Base-by-base conservation (phyloP, 805 yeast genomes). In the Saccharomycopsis javanensis region DNA sequence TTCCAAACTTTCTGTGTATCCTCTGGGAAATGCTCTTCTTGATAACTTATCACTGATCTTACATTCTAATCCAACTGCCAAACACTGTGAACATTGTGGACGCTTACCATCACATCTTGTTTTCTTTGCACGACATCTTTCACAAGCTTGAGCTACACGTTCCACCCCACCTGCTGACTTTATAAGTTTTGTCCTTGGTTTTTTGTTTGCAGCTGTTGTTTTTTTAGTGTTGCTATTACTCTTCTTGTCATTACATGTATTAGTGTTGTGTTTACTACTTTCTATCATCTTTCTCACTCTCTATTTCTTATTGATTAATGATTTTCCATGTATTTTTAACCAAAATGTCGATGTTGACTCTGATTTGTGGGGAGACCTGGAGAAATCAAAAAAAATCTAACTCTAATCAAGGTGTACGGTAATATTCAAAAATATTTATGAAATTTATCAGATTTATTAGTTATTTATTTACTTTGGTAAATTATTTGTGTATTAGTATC, bases 131-230 rank as follows among this genome's bases (percentile, higher is more conserved):
- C 96, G 73, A 66, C 96, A 90, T 54, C 97, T 72, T 67, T 89
- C 96, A 69, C 97, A 89, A 0, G 96, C 96, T 67, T 89, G 96
- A 0, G 96, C 91, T 2, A 87, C 86, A 57, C 96, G 71, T 58
- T 81, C 84, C 0, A 79, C 74, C 28, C 78, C 72, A 1, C 92
- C 91, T 1, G 88, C 88, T 1, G 88, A 79, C 61, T 79, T 78
- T 57, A 87, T 88, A 45, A 80, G 78, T 63, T 80, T 82, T 3
- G 62, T 59, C 51, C 55, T 57, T 13, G 42, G 23, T 8, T 50
- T 20, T 55, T 16, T 54, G 33, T 54, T 58, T 34, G 15, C 11
- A n/a, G 51, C 53, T 20, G 57, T 28, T 38, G 20, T 35, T n/a
- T 25, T 52, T 13, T 16, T 7, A 4, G 34, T 13, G 16, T 15